Base-by-base conservation (phyloP, 208 protist genomes). In the Crithidia brevicula region DNA sequence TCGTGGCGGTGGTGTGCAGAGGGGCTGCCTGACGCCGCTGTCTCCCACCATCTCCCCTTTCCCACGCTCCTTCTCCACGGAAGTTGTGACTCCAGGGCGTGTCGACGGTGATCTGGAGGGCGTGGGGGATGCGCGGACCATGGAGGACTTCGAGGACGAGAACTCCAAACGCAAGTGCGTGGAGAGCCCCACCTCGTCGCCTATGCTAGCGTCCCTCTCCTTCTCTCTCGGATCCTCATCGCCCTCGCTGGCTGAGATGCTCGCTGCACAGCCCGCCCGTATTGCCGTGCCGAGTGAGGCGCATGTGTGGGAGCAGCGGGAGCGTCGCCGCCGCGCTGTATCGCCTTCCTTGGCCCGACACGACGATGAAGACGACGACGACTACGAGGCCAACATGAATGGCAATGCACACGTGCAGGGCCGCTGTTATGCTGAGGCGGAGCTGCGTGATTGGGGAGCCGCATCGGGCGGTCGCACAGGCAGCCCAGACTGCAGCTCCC, bases 301-400 rank as follows among this genome's bases (percentile, higher is more conserved):
- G 38, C 62, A 47, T 42, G 25, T 72, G 47, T 73, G 63, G 54
- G 60, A 68, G 46, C 61, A 68, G 53, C 53, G 59, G 27, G 45
- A 66, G 54, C 61, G 70, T 11, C 77, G 72, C 7, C 67, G 64
- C 13, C 67, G 77, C 3, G 58, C 36, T 10, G 67, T 38, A 6
- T 83, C 77, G 2, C 77, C 77, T 2, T 83, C 77, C 16, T 27
- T 83, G 11, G 77, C 72, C 7, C 71, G 77, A 0, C 67, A 65
- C n/a, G 63, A 67, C 9, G 71, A 72, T 10, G 61, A 69, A n/a
- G 42, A 58, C 33, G 33, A 3, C 8, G 42, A 20, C 23, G 42
- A 36, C 10, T 15, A 27, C n/a, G 59, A 52, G 22, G 31, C 1
- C n/a, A 20, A 46, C 4, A 13, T 40, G 36, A 40, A 13, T 13